Conservation (phyloP, 768 basidiomycete species). For the Fomitopsis serialis region DNA sequence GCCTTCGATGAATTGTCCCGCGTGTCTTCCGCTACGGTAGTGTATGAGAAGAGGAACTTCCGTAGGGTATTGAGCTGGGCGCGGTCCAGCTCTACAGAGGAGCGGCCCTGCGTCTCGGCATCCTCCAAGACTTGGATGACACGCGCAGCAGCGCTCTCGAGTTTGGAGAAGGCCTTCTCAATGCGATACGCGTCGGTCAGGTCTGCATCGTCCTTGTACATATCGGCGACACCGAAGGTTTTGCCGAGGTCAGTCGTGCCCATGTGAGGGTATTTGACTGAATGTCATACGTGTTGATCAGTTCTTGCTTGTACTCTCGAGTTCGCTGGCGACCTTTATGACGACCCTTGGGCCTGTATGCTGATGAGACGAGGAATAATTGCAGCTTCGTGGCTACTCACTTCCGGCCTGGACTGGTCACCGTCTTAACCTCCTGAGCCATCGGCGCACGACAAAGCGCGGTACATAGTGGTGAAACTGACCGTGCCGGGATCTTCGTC, state of each 20-base stretch:
- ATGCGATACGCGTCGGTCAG: background rate
- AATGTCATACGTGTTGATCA: constrained; percentile 4
- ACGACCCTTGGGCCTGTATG: no score
- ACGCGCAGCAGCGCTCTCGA: constrained; percentile 3
- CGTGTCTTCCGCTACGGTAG: constrained; percentile 1
- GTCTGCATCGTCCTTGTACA: background rate
- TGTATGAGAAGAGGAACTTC: constrained; percentile 6
- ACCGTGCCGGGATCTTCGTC: background rate
- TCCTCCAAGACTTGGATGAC: background rate
- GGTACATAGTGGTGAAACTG: constrained; percentile 7
- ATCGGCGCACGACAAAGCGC: constrained; percentile 4
- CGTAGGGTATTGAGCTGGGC: constrained; percentile 2
- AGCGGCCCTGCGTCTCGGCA: background rate
- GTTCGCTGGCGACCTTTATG: background rate
- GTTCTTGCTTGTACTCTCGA: background rate
- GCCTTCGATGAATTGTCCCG: background rate
- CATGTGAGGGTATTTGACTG: background rate
- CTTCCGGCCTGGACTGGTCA: background rate
- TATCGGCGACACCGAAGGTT: background rate
- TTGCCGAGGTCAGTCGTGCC: background rate
- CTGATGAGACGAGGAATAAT: no score
- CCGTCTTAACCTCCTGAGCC: background rate
- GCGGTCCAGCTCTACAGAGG: background rate
- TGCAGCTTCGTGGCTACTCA: no score
- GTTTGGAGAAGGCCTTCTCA: constrained; percentile 4